Evolutionary conservation across 768 basidiomycete genomes (phyloP).

Genomic region (Trametes meyenii): DNA sequence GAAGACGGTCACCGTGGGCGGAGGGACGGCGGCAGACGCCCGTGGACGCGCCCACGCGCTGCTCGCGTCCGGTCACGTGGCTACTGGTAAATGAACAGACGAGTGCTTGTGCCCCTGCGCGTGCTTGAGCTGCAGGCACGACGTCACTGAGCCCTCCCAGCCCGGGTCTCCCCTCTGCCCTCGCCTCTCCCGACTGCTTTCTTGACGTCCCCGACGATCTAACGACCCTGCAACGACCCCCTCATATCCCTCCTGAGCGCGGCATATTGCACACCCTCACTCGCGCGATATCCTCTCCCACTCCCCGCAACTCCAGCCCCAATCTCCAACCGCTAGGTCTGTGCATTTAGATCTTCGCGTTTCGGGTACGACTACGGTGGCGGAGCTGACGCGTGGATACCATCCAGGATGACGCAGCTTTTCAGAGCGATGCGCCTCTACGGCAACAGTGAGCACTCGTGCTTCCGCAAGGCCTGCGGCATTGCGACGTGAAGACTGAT

Average conservation of each 20-base stretch:
- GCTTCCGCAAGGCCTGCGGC: conserved; percentile 1
- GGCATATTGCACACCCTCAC: neutral
- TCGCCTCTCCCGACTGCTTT: neutral
- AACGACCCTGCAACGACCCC: conserved; percentile 15
- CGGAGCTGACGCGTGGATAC: neutral
- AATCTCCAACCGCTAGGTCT: conserved; percentile 12
- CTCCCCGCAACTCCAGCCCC: neutral
- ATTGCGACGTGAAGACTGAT: neutral
- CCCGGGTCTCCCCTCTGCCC: conserved; percentile 15
- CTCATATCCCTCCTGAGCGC: neutral
- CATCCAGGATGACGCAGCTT: conserved; percentile 36
- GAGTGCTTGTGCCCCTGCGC: neutral
- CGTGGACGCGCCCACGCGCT: conserved; percentile 1
- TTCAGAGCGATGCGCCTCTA: conserved; percentile 38
- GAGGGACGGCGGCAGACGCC: neutral
- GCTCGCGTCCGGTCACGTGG: conserved; percentile 5
- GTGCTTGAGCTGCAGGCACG: neutral
- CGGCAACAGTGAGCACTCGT: conserved; percentile 32
- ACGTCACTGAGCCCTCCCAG: conserved; percentile 5
- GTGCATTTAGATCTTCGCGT: neutral
- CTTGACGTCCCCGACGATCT: conserved; percentile 10
- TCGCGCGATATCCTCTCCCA: conserved; percentile 10
- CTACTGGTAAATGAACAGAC: neutral
- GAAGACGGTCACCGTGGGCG: neutral
- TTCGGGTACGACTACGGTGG: neutral